A percentile compares a stretch with the other conserved stretches of the same genome.
Evolutionary conservation across 2,329 filamentous ascomycete species (phyloP).

Genomic region (Atkinsonella hypoxylon): DNA sequence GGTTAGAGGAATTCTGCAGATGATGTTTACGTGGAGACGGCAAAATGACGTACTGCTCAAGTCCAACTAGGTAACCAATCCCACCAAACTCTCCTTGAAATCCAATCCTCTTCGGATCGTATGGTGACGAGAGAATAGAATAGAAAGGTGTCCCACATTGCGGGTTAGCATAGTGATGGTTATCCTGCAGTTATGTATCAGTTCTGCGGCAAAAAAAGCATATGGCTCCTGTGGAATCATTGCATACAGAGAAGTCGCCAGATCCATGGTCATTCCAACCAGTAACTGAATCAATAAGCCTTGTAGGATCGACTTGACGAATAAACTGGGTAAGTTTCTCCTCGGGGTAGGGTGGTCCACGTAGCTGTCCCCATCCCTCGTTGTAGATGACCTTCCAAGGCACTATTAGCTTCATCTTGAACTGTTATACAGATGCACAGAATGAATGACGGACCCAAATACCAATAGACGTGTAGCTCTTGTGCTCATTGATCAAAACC

Average conservation of each 20-base stretch:
- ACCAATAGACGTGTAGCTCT: conserved; percentile 52
- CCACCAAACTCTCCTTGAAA: conserved; percentile 64
- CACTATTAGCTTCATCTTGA: not conserved
- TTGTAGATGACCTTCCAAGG: conserved; percentile 49
- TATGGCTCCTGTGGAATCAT: not conserved
- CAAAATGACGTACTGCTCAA: conserved; percentile 38
- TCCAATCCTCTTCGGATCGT: conserved; percentile 47
- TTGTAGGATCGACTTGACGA: conserved; percentile 45
- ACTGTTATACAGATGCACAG: no score
- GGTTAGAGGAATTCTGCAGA: not conserved
- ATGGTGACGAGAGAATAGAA: conserved; percentile 41
- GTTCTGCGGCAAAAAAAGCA: not conserved
- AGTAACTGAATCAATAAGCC: conserved; percentile 49
- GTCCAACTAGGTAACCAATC: conserved; percentile 51
- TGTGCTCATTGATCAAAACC: conserved; percentile 48
- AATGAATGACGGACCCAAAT: conserved; percentile 36
- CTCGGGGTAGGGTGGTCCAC: conserved; percentile 38
- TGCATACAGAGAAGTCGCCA: conserved; percentile 43
- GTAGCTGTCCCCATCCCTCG: conserved; percentile 57
- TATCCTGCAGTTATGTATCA: conserved; percentile 33
- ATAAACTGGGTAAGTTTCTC: conserved; percentile 42
- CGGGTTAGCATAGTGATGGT: conserved; percentile 60
- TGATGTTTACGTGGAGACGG: no score
- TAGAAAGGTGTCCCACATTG: conserved; percentile 62
- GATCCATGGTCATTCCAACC: conserved; percentile 60